Conservation (phyloP, 495 filamentous ascomycete genomes). For the Venustampulla echinocandica region DNA sequence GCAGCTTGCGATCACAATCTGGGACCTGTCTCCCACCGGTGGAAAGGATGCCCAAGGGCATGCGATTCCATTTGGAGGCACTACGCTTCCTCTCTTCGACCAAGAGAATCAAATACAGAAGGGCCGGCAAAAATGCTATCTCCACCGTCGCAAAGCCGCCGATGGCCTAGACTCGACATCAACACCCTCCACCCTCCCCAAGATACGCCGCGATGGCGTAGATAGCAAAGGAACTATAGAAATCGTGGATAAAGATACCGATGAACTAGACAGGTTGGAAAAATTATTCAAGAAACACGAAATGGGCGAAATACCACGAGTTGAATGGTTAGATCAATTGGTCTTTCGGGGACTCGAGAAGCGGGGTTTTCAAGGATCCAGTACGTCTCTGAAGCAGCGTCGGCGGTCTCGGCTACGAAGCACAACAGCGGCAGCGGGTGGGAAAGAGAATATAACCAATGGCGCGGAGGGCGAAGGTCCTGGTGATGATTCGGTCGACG, state of each 20-base stretch:
- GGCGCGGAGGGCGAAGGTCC: constrained; percentile 22
- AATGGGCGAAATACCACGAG: constrained; percentile 85
- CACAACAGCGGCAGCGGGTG: constrained; percentile 19
- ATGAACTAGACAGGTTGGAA: constrained; percentile 76
- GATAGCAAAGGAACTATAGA: constrained; percentile 13
- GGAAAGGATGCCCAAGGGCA: constrained; percentile 56
- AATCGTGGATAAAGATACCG: constrained; percentile 48
- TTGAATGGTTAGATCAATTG: constrained; percentile 91
- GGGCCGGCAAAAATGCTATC: constrained; percentile 81
- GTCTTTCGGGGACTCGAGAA: constrained; percentile 83
- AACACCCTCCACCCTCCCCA: constrained; percentile 59
- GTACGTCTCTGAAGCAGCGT: constrained; percentile 17
- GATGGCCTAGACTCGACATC: constrained; percentile 76
- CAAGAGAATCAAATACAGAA: constrained; percentile 80
- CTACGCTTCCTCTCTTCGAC: constrained; percentile 84
- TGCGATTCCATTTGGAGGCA: constrained; percentile 87
- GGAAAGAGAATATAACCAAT: constrained; percentile 29
- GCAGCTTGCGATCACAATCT: constrained; percentile 86
- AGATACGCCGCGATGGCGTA: constrained; percentile 15
- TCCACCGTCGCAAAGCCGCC: constrained; percentile 73
- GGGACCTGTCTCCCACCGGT: constrained; percentile 81
- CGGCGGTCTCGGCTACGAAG: constrained; percentile 23
- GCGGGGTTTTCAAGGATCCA: constrained; percentile 49
- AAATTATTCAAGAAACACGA: constrained; percentile 94
- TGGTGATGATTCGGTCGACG: constrained; percentile 31